Evolutionary conservation across 2,329 filamentous ascomycete species (phyloP), one percentile per base, ranked within the genome.

Genomic region (Penicillium paneum): DNA sequence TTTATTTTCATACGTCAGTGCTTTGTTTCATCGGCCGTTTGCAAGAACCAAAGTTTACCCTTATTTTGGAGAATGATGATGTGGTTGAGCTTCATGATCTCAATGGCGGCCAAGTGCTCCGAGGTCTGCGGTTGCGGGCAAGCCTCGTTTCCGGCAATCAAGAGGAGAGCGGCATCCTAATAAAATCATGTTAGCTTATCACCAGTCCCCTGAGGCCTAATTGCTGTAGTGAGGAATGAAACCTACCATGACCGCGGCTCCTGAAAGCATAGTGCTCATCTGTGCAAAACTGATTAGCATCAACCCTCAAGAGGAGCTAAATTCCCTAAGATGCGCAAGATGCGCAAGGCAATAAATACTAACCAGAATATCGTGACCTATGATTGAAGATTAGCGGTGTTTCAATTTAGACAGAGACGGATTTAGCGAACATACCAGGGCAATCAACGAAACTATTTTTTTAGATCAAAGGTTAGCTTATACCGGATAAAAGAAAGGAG

Each of bases 31-130:
- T 34, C 5, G 11, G 5, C 12, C 26, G 8, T 34, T 47, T 11
- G 19, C 13, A 34, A 26, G n/a, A 21, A 13, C 2, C 3, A 32
- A 12, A 19, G 4, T n/a, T 42, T 47, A 52, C 49, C 49, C 84
- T 99, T 99, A 82, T 99, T 99, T 78, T 99, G 94, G 56, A 99
- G 85, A 71, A 99, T 97, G 74, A 99, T 96, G 77, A 99, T 97
- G 80, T 99, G 95, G 76, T 96, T 91, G 62, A 99, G 85, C 83
- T 99, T 99, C 94, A 99, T 99, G 74, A 99, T 99, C 78, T 99
- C 94, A 72, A 99, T 97, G 63, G 94, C 94, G 64, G 94, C 94
- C 80, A 99, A 83, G 82, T 99, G 94, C 80, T 99, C 94, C 24
- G 93, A 97, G 17, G 94, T 99, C 79, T 99, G 94, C 47, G 94